These are phyloP conservation scores for Prototheca wickerhamii DNA, from an alignment of 163 green algal species.

Conservation along the genomic window DNA sequence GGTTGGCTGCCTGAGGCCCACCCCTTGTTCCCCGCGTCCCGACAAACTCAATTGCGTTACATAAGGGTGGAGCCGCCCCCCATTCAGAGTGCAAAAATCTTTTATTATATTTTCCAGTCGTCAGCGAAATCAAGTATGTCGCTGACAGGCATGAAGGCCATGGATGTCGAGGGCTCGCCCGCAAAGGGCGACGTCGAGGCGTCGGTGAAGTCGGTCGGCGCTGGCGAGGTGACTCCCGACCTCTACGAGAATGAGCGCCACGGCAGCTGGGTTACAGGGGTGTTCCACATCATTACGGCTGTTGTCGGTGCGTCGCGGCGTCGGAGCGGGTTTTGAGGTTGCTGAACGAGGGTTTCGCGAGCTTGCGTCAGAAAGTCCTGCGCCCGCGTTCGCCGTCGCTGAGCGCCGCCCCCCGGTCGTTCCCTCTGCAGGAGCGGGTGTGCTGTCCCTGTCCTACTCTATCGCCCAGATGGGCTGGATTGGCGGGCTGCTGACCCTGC, in stretches of 20 bases:
- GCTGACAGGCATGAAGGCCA: too few relatives aligned
- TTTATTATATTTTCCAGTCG: too few relatives aligned
- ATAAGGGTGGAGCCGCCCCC: too few relatives aligned
- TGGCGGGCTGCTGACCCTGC: slow-evolving; percentile 15
- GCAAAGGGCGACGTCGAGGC: neutral
- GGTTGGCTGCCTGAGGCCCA: too few relatives aligned
- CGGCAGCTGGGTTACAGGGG: slow-evolving; percentile 7
- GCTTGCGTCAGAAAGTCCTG: neutral
- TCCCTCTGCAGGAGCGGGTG: slow-evolving; percentile 8
- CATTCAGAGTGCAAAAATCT: too few relatives aligned
- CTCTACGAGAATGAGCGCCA: too few relatives aligned
- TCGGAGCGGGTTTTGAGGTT: too few relatives aligned
- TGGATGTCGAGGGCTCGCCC: too few relatives aligned
- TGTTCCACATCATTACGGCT: slow-evolving; percentile 29
- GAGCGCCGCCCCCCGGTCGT: neutral
- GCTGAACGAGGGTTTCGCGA: neutral
- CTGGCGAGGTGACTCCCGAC: neutral
- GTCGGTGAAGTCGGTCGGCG: neutral
- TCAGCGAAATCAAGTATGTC: too few relatives aligned
- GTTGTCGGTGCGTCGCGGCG: neutral
- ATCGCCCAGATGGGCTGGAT: slow-evolving; percentile 24
- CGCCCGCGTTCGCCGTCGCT: neutral
- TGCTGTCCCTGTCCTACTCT: slow-evolving; percentile 22
- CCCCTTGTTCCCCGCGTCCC: too few relatives aligned
- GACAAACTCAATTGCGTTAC: too few relatives aligned